phyloP scores from a whole-genome alignment of 192 early-diverging fungal species.

The Entomortierella beljakovae region DNA sequence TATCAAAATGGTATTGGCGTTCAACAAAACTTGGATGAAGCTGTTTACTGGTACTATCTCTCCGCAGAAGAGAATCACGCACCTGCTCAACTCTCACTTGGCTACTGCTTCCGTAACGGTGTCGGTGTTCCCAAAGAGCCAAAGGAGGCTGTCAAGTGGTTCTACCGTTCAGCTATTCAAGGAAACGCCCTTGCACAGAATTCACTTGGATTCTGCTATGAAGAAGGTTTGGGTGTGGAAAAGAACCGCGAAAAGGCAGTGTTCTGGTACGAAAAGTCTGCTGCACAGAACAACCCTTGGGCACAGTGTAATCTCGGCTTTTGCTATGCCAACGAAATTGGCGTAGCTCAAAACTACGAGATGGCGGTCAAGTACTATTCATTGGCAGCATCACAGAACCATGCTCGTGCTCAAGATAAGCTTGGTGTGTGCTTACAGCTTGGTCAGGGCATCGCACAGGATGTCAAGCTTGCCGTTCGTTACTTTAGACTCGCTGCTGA shows the following conservation, averaged over 20 bases:
- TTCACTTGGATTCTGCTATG: constrained; percentile 84
- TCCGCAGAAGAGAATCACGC: constrained; percentile 66
- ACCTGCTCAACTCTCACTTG: constrained; percentile 67
- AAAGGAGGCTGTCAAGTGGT: constrained; percentile 71
- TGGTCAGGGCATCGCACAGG: constrained; percentile 59
- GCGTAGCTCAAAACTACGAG: constrained; percentile 64
- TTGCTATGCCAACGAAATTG: constrained; percentile 83
- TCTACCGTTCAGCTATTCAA: constrained; percentile 67
- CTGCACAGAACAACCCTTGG: constrained; percentile 79
- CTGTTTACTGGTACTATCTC: constrained; percentile 69
- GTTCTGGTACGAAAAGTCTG: constrained; percentile 73
- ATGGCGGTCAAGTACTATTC: constrained; percentile 68
- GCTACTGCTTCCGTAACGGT: constrained; percentile 71
- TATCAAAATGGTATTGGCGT: constrained; percentile 71
- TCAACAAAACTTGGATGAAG: constrained; percentile 58
- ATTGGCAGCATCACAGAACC: constrained; percentile 65
- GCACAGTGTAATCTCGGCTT: constrained; percentile 88
- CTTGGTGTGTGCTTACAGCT: constrained; percentile 65
- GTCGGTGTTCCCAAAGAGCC: constrained; percentile 70
- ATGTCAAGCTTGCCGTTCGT: constrained; percentile 58
- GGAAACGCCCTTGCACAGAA: constrained; percentile 85
- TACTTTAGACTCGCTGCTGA: constrained; percentile 75
- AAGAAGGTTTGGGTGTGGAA: constrained; percentile 79
- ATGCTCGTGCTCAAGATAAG: constrained; percentile 69
- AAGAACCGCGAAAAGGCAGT: constrained; percentile 69